phyloP scores from a whole-genome alignment of 2,329 filamentous ascomycete species.

The Colletotrichum endophyticum region DNA sequence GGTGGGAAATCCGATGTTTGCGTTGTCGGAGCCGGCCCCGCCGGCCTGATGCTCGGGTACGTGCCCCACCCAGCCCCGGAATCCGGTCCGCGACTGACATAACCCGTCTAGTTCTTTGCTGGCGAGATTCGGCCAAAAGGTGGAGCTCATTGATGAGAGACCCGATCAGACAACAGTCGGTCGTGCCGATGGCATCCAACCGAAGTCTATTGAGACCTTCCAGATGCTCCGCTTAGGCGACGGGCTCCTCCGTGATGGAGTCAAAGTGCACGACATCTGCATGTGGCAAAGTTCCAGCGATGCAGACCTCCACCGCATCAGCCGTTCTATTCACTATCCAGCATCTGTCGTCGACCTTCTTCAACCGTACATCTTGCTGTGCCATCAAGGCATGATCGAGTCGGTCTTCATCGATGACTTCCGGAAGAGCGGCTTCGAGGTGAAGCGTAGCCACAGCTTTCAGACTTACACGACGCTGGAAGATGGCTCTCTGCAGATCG shows the following conservation, averaged over 20 bases:
- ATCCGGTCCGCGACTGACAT: not conserved
- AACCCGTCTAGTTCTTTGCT: not conserved
- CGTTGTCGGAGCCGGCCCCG: slow-evolving; percentile 8
- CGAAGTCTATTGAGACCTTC: slow-evolving; percentile 9
- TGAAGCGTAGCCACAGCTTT: slow-evolving; percentile 38
- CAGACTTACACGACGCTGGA: not conserved
- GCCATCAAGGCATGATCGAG: slow-evolving; percentile 67
- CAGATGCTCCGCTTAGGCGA: slow-evolving; percentile 6
- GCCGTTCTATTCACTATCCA: slow-evolving; percentile 23
- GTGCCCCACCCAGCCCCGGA: not conserved
- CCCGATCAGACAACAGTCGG: not conserved
- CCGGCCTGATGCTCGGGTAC: slow-evolving; percentile 15
- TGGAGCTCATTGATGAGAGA: slow-evolving; percentile 1
- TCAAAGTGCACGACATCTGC: slow-evolving; percentile 33
- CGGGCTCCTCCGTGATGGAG: not conserved
- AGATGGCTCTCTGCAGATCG: not conserved
- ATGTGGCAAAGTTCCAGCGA: slow-evolving; percentile 4
- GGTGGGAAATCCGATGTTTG: slow-evolving; percentile 4
- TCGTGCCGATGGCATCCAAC: slow-evolving; percentile 7
- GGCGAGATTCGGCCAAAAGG: slow-evolving; percentile 4
- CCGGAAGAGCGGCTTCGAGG: slow-evolving; percentile 49
- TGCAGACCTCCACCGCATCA: slow-evolving; percentile 27
- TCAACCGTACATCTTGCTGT: slow-evolving; percentile 36
- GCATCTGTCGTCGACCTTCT: slow-evolving; percentile 33
- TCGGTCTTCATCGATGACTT: slow-evolving; percentile 60